These are phyloP conservation scores for Davidsoniella eucalypti DNA, from an alignment of 2,329 filamentous ascomycete species.

Conservation along the genomic window DNA sequence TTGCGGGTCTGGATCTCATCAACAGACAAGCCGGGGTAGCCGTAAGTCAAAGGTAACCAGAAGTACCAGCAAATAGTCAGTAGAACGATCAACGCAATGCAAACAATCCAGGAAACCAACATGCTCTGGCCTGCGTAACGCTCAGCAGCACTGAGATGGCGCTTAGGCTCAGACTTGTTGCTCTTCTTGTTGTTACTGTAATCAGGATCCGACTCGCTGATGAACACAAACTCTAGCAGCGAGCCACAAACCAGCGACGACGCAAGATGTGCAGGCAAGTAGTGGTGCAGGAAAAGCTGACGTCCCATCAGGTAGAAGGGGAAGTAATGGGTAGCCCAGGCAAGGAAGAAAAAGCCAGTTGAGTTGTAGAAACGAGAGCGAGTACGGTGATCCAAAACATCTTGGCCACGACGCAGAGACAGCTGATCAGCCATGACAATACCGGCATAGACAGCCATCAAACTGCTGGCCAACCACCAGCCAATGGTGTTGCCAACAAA, in stretches of 20 bases:
- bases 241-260: slow-evolving; percentile 81
- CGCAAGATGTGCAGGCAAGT: slow-evolving; percentile 84
- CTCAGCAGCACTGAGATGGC: slow-evolving; percentile 63
- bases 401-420: slow-evolving; percentile 78
- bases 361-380: slow-evolving; percentile 94
- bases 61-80: slow-evolving; percentile 72
- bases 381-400: slow-evolving; percentile 86
- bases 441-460: slow-evolving; percentile 83
- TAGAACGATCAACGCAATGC: slow-evolving; percentile 47
- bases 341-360: slow-evolving; percentile 96
- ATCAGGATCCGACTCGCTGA: slow-evolving; percentile 39
- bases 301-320: slow-evolving; percentile 97
- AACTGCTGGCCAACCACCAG: slow-evolving; percentile 90
- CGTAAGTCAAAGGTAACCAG: slow-evolving; percentile 91
- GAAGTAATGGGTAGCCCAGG: slow-evolving; percentile 93
- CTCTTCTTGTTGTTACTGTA: slow-evolving; percentile 21
- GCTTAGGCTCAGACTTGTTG: slow-evolving; percentile 29
- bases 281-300: slow-evolving; percentile 95
- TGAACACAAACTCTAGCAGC: slow-evolving; percentile 91
- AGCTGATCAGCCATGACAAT: slow-evolving; percentile 88
- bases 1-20: slow-evolving; percentile 68
- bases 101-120: slow-evolving; percentile 62
- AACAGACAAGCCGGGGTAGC: slow-evolving; percentile 72
- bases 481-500: slow-evolving; percentile 93
- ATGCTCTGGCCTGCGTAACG: slow-evolving; percentile 66